Evolutionary conservation across 2,329 filamentous ascomycete genomes (phyloP).

Genomic region (Bretziella fagacearum): DNA sequence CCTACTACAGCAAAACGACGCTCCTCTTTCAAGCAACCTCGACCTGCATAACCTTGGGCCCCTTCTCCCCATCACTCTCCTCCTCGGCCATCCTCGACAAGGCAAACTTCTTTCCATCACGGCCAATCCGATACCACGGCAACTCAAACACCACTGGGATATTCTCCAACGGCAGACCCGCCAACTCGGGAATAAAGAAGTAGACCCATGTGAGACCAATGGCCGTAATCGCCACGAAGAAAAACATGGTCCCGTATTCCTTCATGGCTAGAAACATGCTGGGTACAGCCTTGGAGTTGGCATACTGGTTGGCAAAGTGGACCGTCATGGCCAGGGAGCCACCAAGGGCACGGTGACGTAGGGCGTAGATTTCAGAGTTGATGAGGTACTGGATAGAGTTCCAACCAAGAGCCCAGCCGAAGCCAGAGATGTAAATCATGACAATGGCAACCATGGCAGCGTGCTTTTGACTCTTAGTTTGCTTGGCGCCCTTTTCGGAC

Average conservation of each 20-base stretch:
- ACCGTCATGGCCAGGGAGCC: constrained; percentile 60
- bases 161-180: constrained; percentile 45
- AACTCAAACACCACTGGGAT: constrained; percentile 58
- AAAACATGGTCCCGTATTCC: constrained; percentile 58
- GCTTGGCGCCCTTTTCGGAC: constrained; percentile 27
- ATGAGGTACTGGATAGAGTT: constrained; percentile 66
- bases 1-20: background rate
- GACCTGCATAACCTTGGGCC: constrained; percentile 1
- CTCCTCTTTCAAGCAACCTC: constrained; percentile 2
- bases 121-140: constrained; percentile 59
- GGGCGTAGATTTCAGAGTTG: constrained; percentile 60
- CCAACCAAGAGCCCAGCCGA: constrained; percentile 56
- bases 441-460: constrained; percentile 52
- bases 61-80: constrained; percentile 4
- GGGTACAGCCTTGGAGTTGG: constrained; percentile 57
- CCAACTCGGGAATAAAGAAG: constrained; percentile 57
- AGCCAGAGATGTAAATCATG: constrained; percentile 54
- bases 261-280: constrained; percentile 52
- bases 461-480: constrained; percentile 26
- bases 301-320: constrained; percentile 66
- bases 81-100: constrained; percentile 21
- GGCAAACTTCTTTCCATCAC: constrained; percentile 35
- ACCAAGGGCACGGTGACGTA: constrained; percentile 53
- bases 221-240: constrained; percentile 51
- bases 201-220: constrained; percentile 54